phyloP scores from a whole-genome alignment of 2,329 filamentous ascomycete genomes.

The Xylariaceae sp. region DNA sequence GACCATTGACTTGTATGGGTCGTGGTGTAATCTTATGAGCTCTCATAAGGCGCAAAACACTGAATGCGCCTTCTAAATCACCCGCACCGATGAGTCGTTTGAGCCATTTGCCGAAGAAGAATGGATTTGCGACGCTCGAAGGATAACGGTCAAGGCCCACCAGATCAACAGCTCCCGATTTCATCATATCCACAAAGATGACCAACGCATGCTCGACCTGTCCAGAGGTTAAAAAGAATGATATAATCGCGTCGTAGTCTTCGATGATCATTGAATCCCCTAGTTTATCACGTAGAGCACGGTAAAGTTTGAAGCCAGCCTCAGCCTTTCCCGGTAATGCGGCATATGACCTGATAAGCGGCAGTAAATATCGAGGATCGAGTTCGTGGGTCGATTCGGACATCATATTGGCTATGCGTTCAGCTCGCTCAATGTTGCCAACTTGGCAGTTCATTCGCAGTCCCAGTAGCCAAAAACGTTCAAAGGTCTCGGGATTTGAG shows the following conservation, averaged over 20 bases:
- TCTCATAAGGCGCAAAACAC: slow-evolving; percentile 72
- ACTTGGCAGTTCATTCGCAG: slow-evolving; percentile 57
- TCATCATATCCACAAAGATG: slow-evolving; percentile 88
- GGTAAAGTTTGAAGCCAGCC: slow-evolving; percentile 63
- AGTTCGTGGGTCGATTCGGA: slow-evolving; percentile 40
- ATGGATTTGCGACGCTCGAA: slow-evolving; percentile 59
- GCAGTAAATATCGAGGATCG: slow-evolving; percentile 55
- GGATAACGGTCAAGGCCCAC: slow-evolving; percentile 41
- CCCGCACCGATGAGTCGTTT: slow-evolving; percentile 73
- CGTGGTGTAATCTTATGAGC: slow-evolving; percentile 61
- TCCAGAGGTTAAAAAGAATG: slow-evolving; percentile 63
- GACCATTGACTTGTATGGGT: slow-evolving; percentile 72
- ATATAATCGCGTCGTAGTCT: slow-evolving; percentile 71
- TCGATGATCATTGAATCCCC: slow-evolving; percentile 58
- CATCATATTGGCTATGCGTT: slow-evolving; percentile 50
- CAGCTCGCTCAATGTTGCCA: slow-evolving; percentile 55
- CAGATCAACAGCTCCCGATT: slow-evolving; percentile 49
- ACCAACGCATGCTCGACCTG: slow-evolving; percentile 63
- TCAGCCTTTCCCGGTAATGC: slow-evolving; percentile 44
- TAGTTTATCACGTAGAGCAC: slow-evolving; percentile 56
- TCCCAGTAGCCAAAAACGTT: slow-evolving; percentile 59
- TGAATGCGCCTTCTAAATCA: slow-evolving; percentile 63
- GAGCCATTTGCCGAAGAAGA: slow-evolving; percentile 84
- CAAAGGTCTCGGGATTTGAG: slow-evolving; percentile 41
- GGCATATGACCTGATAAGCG: slow-evolving; percentile 65